Evolutionary conservation across 257 asterid genomes (phyloP).

Genomic region (Sherardia arvensis): DNA sequence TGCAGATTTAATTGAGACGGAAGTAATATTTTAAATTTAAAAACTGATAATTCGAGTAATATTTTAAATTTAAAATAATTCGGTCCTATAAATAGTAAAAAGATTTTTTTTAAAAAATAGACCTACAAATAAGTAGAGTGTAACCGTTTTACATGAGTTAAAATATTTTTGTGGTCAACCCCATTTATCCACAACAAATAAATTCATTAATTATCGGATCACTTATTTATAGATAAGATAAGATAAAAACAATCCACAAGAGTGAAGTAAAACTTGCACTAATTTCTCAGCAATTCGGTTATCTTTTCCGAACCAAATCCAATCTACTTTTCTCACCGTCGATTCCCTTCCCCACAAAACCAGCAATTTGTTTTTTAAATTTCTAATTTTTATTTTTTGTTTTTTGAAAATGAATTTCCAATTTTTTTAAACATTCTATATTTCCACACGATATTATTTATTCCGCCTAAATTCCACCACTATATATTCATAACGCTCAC

Average conservation of each 20-base stretch:
- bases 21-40: too few species aligned
- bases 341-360: neutral
- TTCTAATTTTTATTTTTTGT: neutral
- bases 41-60: too few species aligned
- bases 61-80: too few species aligned
- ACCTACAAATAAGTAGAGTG: too few species aligned
- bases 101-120: too few species aligned
- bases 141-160: too few species aligned
- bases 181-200: too few species aligned
- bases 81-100: too few species aligned
- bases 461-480: neutral
- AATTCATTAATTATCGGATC: neutral
- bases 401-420: too few species aligned
- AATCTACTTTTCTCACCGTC: slow-evolving; percentile 2
- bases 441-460: neutral
- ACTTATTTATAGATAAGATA: neutral
- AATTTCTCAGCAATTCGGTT: slow-evolving; percentile 7
- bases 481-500: neutral
- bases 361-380: neutral
- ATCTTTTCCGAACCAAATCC: neutral
- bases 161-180: too few species aligned
- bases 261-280: neutral
- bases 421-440: neutral
- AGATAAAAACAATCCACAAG: neutral
- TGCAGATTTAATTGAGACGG: too few species aligned